phyloP scores from a whole-genome alignment of 345 rosid genomes.

The Hibiscus mutabilis region DNA sequence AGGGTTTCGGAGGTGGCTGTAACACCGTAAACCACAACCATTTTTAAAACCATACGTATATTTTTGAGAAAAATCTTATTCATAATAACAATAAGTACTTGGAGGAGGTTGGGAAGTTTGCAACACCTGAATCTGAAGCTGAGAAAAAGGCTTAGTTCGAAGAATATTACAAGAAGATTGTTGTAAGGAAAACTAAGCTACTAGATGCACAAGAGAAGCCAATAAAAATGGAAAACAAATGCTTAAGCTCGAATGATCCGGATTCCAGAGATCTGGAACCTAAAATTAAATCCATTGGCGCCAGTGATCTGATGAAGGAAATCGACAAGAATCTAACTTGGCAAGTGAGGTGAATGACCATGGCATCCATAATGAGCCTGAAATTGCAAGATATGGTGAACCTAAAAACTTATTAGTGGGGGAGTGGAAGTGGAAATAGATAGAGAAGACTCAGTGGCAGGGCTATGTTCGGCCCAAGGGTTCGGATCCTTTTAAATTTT shows the following conservation, averaged over 20 bases:
- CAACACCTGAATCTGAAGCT: constrained; percentile 92
- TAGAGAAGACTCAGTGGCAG: too few species aligned
- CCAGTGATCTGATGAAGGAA: constrained; percentile 31
- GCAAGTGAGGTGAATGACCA: constrained; percentile 22
- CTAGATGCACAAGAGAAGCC: constrained; percentile 57
- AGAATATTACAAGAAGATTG: constrained; percentile 87
- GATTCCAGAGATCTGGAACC: too few species aligned
- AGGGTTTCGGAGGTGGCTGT: too few species aligned
- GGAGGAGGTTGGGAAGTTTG: constrained; percentile 93
- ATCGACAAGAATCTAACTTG: constrained; percentile 26
- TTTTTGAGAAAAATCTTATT: too few species aligned
- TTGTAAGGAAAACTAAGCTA: constrained; percentile 72
- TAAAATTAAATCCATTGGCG: constrained; percentile 11
- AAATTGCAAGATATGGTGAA: constrained; percentile 24
- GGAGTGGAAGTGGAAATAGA: constrained; percentile 29
- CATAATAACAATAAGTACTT: constrained; percentile 86
- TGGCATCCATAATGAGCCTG: constrained; percentile 16
- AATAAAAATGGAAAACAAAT: constrained; percentile 24
- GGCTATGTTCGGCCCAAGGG: too few species aligned
- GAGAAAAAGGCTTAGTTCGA: constrained; percentile 87
- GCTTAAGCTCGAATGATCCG: constrained; percentile 17
- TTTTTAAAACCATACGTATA: too few species aligned
- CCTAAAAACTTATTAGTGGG: constrained; percentile 28
- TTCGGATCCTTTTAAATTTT: too few species aligned
- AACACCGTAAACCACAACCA: too few species aligned